These are phyloP conservation scores for Rhodocollybia butyracea DNA, from an alignment of 768 basidiomycete species.

Conservation along the genomic window DNA sequence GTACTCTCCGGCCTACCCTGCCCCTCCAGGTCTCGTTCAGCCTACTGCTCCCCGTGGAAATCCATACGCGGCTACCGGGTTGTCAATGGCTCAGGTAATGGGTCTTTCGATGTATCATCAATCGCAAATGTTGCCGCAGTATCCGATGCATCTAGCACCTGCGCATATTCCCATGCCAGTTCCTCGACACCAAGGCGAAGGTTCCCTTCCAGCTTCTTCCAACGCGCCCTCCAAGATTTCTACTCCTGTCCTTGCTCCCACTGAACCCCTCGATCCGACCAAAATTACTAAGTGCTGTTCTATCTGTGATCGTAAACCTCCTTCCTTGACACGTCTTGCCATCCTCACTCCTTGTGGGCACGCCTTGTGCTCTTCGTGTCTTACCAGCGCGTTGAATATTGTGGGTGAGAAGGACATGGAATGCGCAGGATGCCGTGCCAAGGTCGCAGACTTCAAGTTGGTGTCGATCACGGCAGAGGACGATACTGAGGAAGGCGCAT, in stretches of 20 bases:
- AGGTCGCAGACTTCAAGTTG: conserved; percentile 69
- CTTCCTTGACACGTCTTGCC: conserved; percentile 45
- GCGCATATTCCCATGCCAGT: conserved; percentile 10
- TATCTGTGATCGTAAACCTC: conserved; percentile 47
- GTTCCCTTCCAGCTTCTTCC: conserved; percentile 10
- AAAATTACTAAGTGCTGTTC: conserved; percentile 44
- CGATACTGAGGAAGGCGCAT: neutral
- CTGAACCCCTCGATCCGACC: neutral
- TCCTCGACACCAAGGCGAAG: conserved; percentile 4
- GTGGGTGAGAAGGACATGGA: conserved; percentile 88
- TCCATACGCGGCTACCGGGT: neutral
- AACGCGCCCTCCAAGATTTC: conserved; percentile 17
- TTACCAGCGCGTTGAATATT: conserved; percentile 85
- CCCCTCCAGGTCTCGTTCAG: conserved; percentile 13
- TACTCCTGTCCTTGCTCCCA: neutral
- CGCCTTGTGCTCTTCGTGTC: conserved; percentile 73
- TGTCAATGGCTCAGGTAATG: neutral
- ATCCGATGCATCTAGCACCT: conserved; percentile 24
- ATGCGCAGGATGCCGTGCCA: conserved; percentile 73
- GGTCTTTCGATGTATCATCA: neutral
- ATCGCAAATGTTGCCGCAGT: conserved; percentile 23
- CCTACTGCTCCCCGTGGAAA: conserved; percentile 6
- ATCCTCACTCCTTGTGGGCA: conserved; percentile 75
- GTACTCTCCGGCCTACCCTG: conserved; percentile 10
- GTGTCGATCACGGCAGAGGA: conserved; percentile 17